Percentiles rank a stretch among this genome's conserved stretches.
Conservation (phyloP, 2,329 filamentous ascomycete genomes). For the Phoma sp. region DNA sequence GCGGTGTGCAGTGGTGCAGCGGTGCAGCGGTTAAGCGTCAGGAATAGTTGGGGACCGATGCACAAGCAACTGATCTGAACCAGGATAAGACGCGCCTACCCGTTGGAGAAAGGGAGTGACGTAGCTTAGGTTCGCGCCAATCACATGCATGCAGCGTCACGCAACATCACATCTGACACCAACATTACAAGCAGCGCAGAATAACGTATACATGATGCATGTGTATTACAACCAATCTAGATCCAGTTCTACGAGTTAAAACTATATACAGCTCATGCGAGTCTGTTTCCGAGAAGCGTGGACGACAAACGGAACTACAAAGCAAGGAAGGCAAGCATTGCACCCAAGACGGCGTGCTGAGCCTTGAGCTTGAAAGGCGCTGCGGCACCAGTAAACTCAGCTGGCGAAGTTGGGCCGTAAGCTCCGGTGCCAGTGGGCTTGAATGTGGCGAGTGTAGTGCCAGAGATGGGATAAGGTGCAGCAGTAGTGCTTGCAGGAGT, state of each 20-base stretch:
- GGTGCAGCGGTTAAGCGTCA: not conserved
- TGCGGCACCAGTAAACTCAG: conserved; percentile 46
- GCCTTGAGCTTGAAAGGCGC: conserved; percentile 31
- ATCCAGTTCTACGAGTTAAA: not conserved
- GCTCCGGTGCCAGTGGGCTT: conserved; percentile 35
- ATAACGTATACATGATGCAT: not conserved
- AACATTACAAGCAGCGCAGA: not conserved
- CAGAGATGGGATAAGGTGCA: conserved; percentile 35
- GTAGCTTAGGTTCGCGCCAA: conserved; percentile 1
- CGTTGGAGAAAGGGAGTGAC: conserved; percentile 7
- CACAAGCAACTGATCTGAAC: conserved; percentile 5
- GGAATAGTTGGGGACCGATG: not conserved
- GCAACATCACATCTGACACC: not conserved
- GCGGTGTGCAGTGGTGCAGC: not conserved
- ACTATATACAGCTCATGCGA: not conserved
- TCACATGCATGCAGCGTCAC: not conserved
- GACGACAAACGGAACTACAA: conserved; percentile 29
- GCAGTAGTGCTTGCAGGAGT: conserved; percentile 34
- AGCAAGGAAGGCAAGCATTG: conserved; percentile 42
- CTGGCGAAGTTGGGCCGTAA: conserved; percentile 24
- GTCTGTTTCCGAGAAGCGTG: not conserved
- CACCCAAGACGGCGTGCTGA: conserved; percentile 36
- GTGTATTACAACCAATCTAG: conserved; percentile 5
- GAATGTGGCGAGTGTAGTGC: conserved; percentile 29
- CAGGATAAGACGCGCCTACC: conserved; percentile 7